A percentile compares a stretch with the other conserved stretches of the same genome.
Conservation (phyloP, 108 stramenopile species). For the Pelagomonas calceolata region DNA sequence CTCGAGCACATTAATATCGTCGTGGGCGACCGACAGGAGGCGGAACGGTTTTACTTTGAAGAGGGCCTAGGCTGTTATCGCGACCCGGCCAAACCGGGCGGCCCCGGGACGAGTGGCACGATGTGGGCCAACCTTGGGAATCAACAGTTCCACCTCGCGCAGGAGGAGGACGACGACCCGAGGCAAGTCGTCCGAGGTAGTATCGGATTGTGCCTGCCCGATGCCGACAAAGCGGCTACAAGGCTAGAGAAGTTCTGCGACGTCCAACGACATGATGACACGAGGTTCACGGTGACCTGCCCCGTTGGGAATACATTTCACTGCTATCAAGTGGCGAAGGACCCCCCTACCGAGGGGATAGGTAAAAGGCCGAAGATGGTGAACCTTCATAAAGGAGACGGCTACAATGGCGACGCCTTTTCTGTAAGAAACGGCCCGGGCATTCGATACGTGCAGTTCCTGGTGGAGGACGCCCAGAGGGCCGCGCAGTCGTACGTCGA, state of each 20-base stretch:
- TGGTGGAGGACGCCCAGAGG: slow-evolving; percentile 3
- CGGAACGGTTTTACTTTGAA: slow-evolving; percentile 43
- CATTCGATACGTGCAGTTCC: slow-evolving; percentile 44
- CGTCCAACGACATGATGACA: slow-evolving; percentile 15
- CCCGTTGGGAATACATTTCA: slow-evolving; percentile 40
- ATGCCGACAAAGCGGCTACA: too few relatives aligned
- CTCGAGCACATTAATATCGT: slow-evolving; percentile 55
- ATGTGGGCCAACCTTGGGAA: slow-evolving; percentile 55
- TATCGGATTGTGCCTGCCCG: slow-evolving; percentile 34
- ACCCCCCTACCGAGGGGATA: slow-evolving; percentile 15
- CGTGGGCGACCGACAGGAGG: slow-evolving; percentile 31
- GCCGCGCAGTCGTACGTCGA: too few relatives aligned
- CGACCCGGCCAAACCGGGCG: slow-evolving; percentile 23
- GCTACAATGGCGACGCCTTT: slow-evolving; percentile 33
- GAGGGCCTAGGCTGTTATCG: slow-evolving; percentile 33
- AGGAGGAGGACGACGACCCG: slow-evolving; percentile 21
- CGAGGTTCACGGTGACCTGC: slow-evolving; percentile 33
- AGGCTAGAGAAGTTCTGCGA: slow-evolving; percentile 8
- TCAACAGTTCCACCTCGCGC: slow-evolving; percentile 59
- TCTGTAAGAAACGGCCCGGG: slow-evolving; percentile 28
- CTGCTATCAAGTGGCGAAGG: slow-evolving; percentile 26
- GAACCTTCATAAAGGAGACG: slow-evolving; percentile 22
- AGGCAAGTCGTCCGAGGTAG: slow-evolving; percentile 34
- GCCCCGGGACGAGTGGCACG: not conserved
- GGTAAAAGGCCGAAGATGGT: slow-evolving; percentile 35